Evolutionary conservation across 176 grass and related monocot species (phyloP), one percentile per base, ranked within the genome.

Genomic region (Microstegium vimineum): DNA sequence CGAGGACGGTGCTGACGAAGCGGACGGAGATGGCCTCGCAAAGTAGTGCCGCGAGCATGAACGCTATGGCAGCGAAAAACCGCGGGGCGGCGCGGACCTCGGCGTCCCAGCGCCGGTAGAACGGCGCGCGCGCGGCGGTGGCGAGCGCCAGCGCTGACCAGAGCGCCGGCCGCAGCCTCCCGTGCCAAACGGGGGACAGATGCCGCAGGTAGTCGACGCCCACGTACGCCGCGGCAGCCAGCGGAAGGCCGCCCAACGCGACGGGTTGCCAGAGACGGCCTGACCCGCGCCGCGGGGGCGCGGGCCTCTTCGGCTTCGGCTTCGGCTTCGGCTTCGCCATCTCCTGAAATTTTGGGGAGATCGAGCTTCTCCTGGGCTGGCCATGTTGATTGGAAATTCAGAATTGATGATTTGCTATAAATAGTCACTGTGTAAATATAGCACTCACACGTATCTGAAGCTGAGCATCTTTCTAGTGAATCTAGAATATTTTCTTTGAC

Each of bases 1-100:
- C 96, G 52, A 98, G 87, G 38, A 98, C 89, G n/a, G 89, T 91
- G 43, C 89, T 93, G 67, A 93, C 91, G 78, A 88, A 95, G 22
- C 93, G 82, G 31, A 98, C 93, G 34, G 96, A 93, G 78, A 94
- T 32, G 83, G 83, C 86, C 81, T 98, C 96, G 73, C 74, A 83
- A 13, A 98, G 82, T 20, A 91, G 83, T 3, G 96, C 85, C 17
- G 77, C 27, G 52, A 99, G 91, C 89, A 99, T 80, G 89, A 98
- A 98, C 60, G 49, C 87, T 23, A 98, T 40, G 28, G 93, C 72
- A 6, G 66, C 91, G 72, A 98, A 83, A 68, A 98, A 98, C 38
- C 89, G 84, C 42, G 91, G 72, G n/a, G 89, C 96, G 26, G 85
- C 81, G 38, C 93, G 87, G 32, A 98, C 84, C 87, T 98, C 96